A percentile compares a stretch with the other conserved stretches of the same genome.
Evolutionary conservation across 306 rosid species (phyloP).

Genomic region (Quercus parvula): DNA sequence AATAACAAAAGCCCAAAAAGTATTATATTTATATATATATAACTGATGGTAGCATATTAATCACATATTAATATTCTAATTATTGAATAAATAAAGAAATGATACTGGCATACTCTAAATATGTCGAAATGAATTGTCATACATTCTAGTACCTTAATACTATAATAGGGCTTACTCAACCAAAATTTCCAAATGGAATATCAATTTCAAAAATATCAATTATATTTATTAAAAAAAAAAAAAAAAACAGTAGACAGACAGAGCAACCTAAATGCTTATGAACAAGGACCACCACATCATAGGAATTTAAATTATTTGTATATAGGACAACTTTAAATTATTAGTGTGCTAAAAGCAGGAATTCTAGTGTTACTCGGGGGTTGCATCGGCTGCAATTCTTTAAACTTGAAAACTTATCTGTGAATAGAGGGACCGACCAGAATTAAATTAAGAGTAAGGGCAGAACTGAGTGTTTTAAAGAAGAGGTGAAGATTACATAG

Average conservation of each 20-base stretch:
- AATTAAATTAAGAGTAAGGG: conserved; percentile 20
- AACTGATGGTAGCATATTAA: too few relatives aligned
- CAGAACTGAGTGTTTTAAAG: background rate
- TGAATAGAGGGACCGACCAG: conserved; percentile 16
- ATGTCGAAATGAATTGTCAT: too few relatives aligned
- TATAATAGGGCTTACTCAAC: background rate
- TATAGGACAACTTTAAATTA: conserved; percentile 36
- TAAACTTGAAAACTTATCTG: conserved; percentile 58
- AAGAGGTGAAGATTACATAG: conserved; percentile 45
- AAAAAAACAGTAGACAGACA: background rate
- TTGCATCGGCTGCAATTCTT: conserved; percentile 74
- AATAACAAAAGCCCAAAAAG: too few relatives aligned
- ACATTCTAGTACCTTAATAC: too few relatives aligned
- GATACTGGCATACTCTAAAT: too few relatives aligned
- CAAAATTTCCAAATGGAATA: background rate
- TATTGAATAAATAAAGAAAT: too few relatives aligned
- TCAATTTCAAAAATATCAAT: background rate
- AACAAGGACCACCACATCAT: background rate
- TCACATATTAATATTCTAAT: too few relatives aligned
- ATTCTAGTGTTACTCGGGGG: conserved; percentile 42
- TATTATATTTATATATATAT: too few relatives aligned
- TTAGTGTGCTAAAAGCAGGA: conserved; percentile 78
- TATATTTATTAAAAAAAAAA: too few relatives aligned
- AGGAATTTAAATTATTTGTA: background rate
- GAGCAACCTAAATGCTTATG: background rate